A percentile compares a stretch with the other conserved stretches of the same genome.
phyloP scores from a whole-genome alignment of 2,329 filamentous ascomycete species.

The Fusarium kyushuense region DNA sequence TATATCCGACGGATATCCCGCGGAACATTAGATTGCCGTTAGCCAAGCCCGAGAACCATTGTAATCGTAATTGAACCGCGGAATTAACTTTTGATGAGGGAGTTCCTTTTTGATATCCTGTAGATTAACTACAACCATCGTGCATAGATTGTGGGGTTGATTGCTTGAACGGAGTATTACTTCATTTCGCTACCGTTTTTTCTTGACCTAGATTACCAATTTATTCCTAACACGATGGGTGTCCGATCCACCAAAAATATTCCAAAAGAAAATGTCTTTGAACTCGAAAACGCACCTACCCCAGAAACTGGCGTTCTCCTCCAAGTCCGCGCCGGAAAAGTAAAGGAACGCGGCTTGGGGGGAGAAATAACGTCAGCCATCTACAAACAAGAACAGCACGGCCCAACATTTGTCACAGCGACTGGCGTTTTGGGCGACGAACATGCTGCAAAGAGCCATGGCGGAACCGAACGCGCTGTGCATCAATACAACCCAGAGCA shows the following conservation, averaged over 20 bases:
- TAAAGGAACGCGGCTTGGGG: neutral
- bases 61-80: no score
- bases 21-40: no score
- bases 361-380: neutral
- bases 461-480: neutral
- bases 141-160: neutral
- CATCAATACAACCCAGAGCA: neutral
- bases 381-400: neutral
- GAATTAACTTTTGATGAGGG: no score
- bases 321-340: neutral
- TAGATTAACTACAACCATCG: no score
- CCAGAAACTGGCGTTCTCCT: neutral
- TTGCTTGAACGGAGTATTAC: neutral
- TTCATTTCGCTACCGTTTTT: neutral
- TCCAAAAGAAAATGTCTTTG: neutral
- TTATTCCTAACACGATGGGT: neutral
- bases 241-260: neutral
- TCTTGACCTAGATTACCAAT: rapidly evolving
- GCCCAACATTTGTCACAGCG: neutral
- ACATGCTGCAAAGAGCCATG: neutral
- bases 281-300: neutral
- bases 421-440: neutral
- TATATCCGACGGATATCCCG: no score
- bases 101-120: no score
- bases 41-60: no score